Conservation (phyloP, 805 yeast species). For the Saccharomycopsis sp. region DNA sequence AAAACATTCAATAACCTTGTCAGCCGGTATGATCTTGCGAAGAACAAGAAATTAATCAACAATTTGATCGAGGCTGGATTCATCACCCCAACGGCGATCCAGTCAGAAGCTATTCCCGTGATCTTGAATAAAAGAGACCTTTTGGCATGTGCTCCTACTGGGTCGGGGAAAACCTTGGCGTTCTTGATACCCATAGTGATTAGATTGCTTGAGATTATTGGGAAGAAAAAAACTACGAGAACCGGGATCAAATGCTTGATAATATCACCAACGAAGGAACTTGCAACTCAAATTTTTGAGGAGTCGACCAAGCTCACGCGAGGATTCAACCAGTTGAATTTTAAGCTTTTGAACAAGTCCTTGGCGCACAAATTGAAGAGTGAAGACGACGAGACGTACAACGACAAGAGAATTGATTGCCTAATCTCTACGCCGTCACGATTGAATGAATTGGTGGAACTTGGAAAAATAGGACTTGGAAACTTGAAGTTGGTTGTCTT, state of each 20-base stretch:
- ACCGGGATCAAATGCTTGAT: conserved; percentile 41
- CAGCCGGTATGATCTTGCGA: conserved; percentile 59
- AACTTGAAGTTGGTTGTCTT: conserved; percentile 70
- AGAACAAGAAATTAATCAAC: conserved; percentile 39
- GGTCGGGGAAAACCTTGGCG: conserved; percentile 95
- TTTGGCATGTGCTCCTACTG: conserved; percentile 95
- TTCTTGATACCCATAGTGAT: conserved; percentile 71
- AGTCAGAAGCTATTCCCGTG: conserved; percentile 81
- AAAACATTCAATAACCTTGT: conserved; percentile 81
- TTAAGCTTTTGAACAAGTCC: conserved; percentile 65
- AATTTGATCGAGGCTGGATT: conserved; percentile 68
- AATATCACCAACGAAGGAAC: conserved; percentile 90
- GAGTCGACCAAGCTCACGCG: conserved; percentile 53
- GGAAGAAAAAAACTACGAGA: conserved; percentile 4
- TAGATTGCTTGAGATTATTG: conserved; percentile 31
- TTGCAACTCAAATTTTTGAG: conserved; percentile 77
- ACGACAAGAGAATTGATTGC: conserved; percentile 64
- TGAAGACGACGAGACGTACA: conserved; percentile 38
- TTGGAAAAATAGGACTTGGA: conserved; percentile 52
- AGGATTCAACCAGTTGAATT: conserved; percentile 47
- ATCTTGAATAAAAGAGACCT: conserved; percentile 65
- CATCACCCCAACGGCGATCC: conserved; percentile 87
- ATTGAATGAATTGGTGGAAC: conserved; percentile 68
- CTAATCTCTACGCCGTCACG: conserved; percentile 85
- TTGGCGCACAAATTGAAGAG: conserved; percentile 61